Evolutionary conservation across 495 filamentous ascomycete species (phyloP), one percentile per base, ranked within the genome.

Genomic region (Penicillium roqueforti): DNA sequence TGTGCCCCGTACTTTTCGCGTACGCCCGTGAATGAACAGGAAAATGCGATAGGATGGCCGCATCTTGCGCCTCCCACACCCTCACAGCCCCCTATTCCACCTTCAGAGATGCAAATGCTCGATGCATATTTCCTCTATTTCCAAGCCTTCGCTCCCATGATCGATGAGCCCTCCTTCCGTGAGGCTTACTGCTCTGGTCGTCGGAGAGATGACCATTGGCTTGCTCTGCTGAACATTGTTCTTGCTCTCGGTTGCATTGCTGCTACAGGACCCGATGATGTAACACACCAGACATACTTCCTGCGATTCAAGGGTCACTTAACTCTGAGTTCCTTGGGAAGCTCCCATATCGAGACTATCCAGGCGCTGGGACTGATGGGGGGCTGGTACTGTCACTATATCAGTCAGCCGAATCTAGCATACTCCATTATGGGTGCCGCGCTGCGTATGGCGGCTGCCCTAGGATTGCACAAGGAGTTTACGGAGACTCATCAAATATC

Each of bases 71-170:
- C 54, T 25, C 42, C 54, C 40, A 72, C 54, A 37, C 64, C 62
- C 20, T 71, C 54, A 36, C 68, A 67, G 23, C 55, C 59, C 8
- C 60, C 57, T 1, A 56, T 67, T 20, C 64, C 62, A 25, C 60
- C 64, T 3, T 68, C 66, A 3, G 80, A 80, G 18, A 74, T 76
- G 19, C 79, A 82, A 54, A 72, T 90, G 14, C 82, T 91, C 37
- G 84, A 91, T 58, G 83, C 85, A 19, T 92, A 89, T 71, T 92
- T 91, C 67, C 82, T 84, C 49, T 80, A 86, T 34, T 78, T 91
- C 37, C 88, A 92, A 58, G 80, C 83, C 5, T 84, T 90, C 55
- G 79, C 87, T 11, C 88, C 88, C 0, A 83, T 92, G 77, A 72
- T 92, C 7, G 87, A 92, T 58, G 88, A 91, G 62, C 80, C 80